Conservation (phyloP, 2,329 filamentous ascomycete genomes). For the Bipolaris sorokiniana region DNA sequence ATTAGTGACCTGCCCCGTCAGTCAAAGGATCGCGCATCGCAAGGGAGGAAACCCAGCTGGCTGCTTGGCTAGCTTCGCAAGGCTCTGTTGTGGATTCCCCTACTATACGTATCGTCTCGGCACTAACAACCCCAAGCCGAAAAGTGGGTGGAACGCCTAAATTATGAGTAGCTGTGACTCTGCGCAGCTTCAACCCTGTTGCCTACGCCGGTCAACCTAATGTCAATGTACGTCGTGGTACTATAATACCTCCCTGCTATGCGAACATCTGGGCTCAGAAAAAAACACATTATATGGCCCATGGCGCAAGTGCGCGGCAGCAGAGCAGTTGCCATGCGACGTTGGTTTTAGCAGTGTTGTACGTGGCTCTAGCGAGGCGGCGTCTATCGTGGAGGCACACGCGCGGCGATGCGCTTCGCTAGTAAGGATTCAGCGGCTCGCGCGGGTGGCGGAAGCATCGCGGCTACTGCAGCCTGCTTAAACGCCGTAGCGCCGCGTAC, state of each 20-base stretch:
- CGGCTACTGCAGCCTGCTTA: constrained; percentile 14
- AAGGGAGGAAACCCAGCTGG: not conserved
- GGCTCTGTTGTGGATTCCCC: constrained; percentile 2
- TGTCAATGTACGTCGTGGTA: not conserved
- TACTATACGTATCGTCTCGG: constrained; percentile 3
- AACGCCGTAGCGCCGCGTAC: constrained; percentile 17
- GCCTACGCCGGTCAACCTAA: not conserved
- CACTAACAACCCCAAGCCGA: not conserved
- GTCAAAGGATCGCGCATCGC: not conserved
- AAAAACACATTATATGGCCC: not conserved
- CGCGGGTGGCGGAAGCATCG: constrained; percentile 18
- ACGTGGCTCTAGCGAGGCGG: constrained; percentile 23
- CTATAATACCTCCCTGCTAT: not conserved
- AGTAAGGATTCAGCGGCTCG: constrained; percentile 18
- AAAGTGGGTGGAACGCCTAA: constrained; percentile 5
- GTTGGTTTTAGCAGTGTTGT: constrained; percentile 27
- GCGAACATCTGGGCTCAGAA: not conserved
- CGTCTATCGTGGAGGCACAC: constrained; percentile 16
- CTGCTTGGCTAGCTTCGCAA: constrained; percentile 5
- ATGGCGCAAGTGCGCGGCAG: not conserved
- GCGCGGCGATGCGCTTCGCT: constrained; percentile 17
- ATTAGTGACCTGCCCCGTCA: not conserved
- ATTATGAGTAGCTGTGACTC: not conserved
- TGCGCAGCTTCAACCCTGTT: not conserved
- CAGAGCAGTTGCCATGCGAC: constrained; percentile 9